phyloP scores from a whole-genome alignment of 768 basidiomycete species.

The Saitozyma sp. region DNA sequence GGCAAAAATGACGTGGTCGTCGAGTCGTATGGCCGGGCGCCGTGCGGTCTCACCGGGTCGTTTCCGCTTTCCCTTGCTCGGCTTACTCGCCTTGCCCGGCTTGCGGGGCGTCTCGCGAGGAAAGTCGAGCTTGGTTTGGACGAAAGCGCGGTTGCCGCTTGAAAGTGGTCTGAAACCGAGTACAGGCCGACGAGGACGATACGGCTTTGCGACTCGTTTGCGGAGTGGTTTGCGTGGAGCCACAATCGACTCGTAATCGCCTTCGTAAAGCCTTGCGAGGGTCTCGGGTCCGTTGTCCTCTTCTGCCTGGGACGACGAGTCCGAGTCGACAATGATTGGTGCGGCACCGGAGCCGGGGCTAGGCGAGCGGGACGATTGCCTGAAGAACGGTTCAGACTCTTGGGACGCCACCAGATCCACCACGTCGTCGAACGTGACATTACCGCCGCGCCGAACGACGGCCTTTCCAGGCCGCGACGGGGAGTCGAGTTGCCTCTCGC shows the following conservation, averaged over 20 bases:
- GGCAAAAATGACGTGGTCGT: constrained; percentile 47
- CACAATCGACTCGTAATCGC: constrained; percentile 42
- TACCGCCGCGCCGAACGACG: constrained; percentile 51
- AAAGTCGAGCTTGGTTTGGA: constrained; percentile 32
- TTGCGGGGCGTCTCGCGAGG: constrained; percentile 12
- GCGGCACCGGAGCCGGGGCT: background rate
- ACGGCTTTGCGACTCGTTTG: background rate
- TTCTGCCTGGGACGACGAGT: constrained; percentile 26
- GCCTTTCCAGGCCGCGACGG: constrained; percentile 54
- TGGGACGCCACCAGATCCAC: constrained; percentile 1
- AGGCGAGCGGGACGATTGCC: background rate
- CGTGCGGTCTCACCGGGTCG: background rate
- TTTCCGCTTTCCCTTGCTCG: constrained; percentile 12
- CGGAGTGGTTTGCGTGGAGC: constrained; percentile 11
- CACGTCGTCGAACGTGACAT: constrained; percentile 24
- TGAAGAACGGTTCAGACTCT: background rate
- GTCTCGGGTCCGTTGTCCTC: constrained; percentile 36
- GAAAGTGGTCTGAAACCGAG: constrained; percentile 6
- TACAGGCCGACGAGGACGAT: constrained; percentile 5
- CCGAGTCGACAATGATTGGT: constrained; percentile 20
- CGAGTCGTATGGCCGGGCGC: constrained; percentile 37
- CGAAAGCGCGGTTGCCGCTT: constrained; percentile 3
- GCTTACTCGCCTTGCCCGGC: background rate
- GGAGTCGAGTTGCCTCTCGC: constrained; percentile 49
- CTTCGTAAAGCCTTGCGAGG: constrained; percentile 35